Conservation (phyloP, 2,329 filamentous ascomycete genomes). For the Trichoderma arundinaceum region DNA sequence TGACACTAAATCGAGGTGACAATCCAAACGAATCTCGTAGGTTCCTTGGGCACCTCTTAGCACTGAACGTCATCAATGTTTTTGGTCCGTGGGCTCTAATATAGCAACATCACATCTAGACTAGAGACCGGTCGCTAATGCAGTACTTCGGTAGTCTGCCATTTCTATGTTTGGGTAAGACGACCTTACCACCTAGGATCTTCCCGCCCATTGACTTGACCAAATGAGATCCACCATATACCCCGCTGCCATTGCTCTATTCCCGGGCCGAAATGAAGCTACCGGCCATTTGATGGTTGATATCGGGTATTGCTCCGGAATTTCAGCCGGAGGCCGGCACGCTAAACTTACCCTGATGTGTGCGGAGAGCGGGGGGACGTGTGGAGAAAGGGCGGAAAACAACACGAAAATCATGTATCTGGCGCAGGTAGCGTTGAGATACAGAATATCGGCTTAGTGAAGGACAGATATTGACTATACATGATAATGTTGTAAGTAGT, state of each 20-base stretch:
- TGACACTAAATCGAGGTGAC: no score
- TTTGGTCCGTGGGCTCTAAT: no score
- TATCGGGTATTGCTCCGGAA: background rate
- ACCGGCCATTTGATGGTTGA: background rate
- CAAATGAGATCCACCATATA: background rate
- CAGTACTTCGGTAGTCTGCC: no score
- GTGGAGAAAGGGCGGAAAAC: background rate
- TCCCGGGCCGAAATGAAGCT: background rate
- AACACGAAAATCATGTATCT: background rate
- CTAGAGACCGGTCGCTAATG: no score
- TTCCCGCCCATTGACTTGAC: no score
- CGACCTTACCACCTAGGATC: no score
- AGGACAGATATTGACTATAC: background rate
- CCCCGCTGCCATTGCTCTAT: background rate
- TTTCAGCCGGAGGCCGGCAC: slow-evolving; percentile 1
- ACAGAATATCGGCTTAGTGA: background rate
- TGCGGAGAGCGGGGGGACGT: background rate
- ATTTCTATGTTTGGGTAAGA: no score
- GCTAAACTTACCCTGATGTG: background rate
- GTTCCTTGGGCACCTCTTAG: no score
- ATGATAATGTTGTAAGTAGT: background rate
- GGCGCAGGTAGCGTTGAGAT: background rate
- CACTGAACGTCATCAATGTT: no score
- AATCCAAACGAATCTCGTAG: no score
- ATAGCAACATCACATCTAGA: no score